Base-by-base conservation (phyloP, 805 yeast genomes). In the Saturnispora halmiae region DNA sequence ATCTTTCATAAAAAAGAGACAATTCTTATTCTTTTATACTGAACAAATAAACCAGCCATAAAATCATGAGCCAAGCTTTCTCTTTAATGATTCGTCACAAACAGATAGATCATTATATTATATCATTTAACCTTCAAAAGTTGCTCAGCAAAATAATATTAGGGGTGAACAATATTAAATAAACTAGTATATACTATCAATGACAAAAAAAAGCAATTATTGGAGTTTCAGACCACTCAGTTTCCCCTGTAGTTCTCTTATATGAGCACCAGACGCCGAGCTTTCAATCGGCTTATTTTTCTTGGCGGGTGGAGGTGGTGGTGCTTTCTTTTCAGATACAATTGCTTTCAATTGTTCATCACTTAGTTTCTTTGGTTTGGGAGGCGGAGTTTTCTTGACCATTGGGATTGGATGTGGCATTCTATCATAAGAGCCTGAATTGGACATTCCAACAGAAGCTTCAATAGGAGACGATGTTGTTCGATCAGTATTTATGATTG, bases 191-290 rank as follows among this genome's bases (percentile, higher is more conserved):
- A n/a, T n/a, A n/a, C n/a, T n/a, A n/a, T n/a, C n/a, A n/a, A n/a
- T n/a, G n/a, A n/a, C n/a, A n/a, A n/a, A n/a, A n/a, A n/a, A n/a
- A n/a, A n/a, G n/a, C n/a, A n/a, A n/a, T n/a, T n/a, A n/a, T n/a
- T 48, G 34, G 3, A 59, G 39, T 28, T 55, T 51, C 11, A 58
- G n/a, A 6, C 51, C 53, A 28, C 51, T 49, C 35, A 60, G 38
- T 32, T 45, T 51, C 6, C 51, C 45, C 34, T 60, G 65, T 22
- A 60, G 38, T 27, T 60, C 65, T 42, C 48, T 49, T 31, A 60
- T 58, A 40, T 59, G 61, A 25, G 38, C 36, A 3, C 58, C 61
- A 3, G 30, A 44, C 6, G 57, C 58, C 14, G 45, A 31, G 21
- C 47, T 45, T 13, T 27, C 29, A 27, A 5, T 27, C 9, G 14